Evolutionary conservation across 768 basidiomycete genomes (phyloP).

Genomic region (Rhizopogon rudus): DNA sequence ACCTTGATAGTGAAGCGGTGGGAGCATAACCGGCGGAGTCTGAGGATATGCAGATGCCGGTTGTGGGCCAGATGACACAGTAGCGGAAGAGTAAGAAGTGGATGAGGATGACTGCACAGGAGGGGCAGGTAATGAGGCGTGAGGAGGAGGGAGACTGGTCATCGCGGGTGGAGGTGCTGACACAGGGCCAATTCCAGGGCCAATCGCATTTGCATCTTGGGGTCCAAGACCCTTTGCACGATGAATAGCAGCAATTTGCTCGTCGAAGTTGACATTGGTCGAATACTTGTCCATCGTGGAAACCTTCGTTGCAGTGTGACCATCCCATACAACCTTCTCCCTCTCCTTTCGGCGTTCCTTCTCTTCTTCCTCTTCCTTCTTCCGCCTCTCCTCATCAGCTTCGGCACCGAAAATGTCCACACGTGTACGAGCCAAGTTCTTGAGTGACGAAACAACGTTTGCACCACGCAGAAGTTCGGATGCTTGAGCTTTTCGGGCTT

Average conservation of each 20-base stretch:
- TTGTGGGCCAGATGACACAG: slow-evolving; percentile 88
- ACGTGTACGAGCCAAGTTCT: slow-evolving; percentile 90
- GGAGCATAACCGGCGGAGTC: slow-evolving; percentile 71
- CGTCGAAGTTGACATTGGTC: slow-evolving; percentile 90
- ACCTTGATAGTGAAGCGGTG: slow-evolving; percentile 82
- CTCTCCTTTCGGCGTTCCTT: slow-evolving; percentile 76
- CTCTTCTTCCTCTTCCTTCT: slow-evolving; percentile 84
- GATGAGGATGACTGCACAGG: slow-evolving; percentile 44
- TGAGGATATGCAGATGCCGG: slow-evolving; percentile 70
- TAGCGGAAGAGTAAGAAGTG: slow-evolving; percentile 67
- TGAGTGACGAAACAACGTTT: slow-evolving; percentile 90
- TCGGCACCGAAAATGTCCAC: slow-evolving; percentile 97
- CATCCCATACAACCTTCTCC: slow-evolving; percentile 98
- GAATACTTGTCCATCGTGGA: slow-evolving; percentile 92
- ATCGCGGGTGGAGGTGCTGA: slow-evolving; percentile 62
- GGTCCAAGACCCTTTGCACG: slow-evolving; percentile 86
- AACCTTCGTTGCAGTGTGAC: slow-evolving; percentile 92
- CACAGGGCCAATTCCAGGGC: slow-evolving; percentile 82
- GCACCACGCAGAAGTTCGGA: slow-evolving; percentile 87
- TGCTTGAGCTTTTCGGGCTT: slow-evolving; percentile 85
- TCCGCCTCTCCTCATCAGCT: slow-evolving; percentile 86
- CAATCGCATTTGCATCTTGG: slow-evolving; percentile 75
- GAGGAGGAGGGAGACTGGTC: slow-evolving; percentile 61
- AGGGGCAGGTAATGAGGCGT: slow-evolving; percentile 69
- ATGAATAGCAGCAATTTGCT: slow-evolving; percentile 97